These are phyloP conservation scores for Tuber melanosporum DNA, from an alignment of 495 filamentous ascomycete species.

Conservation along the genomic window DNA sequence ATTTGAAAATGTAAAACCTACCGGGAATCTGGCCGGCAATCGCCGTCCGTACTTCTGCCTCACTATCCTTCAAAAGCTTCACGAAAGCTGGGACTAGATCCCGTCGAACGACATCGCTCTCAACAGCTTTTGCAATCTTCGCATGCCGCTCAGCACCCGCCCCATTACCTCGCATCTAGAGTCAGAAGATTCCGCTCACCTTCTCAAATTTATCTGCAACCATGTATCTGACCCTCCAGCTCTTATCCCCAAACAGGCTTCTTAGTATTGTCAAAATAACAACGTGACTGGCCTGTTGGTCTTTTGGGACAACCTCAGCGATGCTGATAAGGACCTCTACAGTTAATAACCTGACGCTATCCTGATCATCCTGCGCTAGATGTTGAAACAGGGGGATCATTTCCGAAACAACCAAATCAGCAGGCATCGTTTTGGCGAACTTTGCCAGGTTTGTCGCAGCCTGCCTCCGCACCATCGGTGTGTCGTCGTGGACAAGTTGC, in stretches of 20 bases:
- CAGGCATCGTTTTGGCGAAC: slow-evolving; percentile 92
- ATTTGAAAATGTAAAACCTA: slow-evolving; percentile 43
- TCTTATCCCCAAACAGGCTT: slow-evolving; percentile 94
- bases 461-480: slow-evolving; percentile 95
- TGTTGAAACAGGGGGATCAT: slow-evolving; percentile 99
- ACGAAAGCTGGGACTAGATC: slow-evolving; percentile 96
- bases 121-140: slow-evolving; percentile 94
- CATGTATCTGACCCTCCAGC: slow-evolving; percentile 98
- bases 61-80: slow-evolving; percentile 91
- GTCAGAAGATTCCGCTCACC: slow-evolving; percentile 49
- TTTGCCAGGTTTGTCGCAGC: slow-evolving; percentile 93
- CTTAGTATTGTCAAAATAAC: slow-evolving; percentile 83
- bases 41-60: slow-evolving; percentile 94
- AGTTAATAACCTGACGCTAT: slow-evolving; percentile 90
- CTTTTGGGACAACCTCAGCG: slow-evolving; percentile 94
- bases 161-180: background rate
- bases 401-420: slow-evolving; percentile 84
- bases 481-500: slow-evolving; percentile 92
- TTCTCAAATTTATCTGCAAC: slow-evolving; percentile 98
- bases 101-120: slow-evolving; percentile 88
- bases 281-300: slow-evolving; percentile 92
- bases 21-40: slow-evolving; percentile 95
- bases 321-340: slow-evolving; percentile 95
- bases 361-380: slow-evolving; percentile 89
- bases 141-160: slow-evolving; percentile 7